Evolutionary conservation across 495 filamentous ascomycete genomes (phyloP).

Genomic region (Chaetomium cochliodes): DNA sequence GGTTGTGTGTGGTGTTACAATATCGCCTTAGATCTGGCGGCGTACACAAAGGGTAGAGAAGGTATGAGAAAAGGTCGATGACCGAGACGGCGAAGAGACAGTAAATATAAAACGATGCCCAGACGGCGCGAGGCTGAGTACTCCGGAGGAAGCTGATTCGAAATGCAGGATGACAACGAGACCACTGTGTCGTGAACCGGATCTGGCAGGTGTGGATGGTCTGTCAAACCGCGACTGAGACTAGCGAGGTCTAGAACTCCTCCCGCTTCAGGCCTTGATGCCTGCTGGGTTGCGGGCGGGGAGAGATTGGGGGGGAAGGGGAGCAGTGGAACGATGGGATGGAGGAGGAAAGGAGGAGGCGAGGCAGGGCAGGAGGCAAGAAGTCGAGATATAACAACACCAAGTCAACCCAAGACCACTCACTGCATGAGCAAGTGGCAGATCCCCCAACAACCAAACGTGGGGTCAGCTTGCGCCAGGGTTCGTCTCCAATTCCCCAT

Average conservation of each 20-base stretch:
- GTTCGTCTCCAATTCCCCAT: constrained; percentile 1
- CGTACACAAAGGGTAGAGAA: not conserved
- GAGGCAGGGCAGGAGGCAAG: not conserved
- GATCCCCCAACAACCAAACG: not conserved
- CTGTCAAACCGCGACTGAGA: constrained; percentile 13
- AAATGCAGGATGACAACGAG: not conserved
- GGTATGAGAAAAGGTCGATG: not conserved
- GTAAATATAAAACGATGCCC: not conserved
- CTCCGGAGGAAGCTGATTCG: not conserved
- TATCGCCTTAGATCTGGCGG: not conserved
- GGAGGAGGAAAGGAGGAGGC: not conserved
- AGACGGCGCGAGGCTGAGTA: not conserved
- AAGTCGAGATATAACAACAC: constrained; percentile 3
- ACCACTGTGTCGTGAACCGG: not conserved
- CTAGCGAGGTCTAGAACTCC: not conserved
- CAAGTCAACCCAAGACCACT: constrained; percentile 1
- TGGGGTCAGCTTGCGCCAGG: not conserved
- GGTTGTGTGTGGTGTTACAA: not conserved
- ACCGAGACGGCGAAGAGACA: not conserved
- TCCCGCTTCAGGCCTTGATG: constrained; percentile 8
- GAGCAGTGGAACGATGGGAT: not conserved
- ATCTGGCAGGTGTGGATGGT: constrained; percentile 1
- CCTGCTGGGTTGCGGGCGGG: constrained; percentile 9
- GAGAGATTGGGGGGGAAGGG: not conserved
- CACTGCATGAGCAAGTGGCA: not conserved